Percentiles rank a stretch among this genome's conserved stretches.
These are phyloP conservation scores for Xylaria sp. DNA, from an alignment of 2,329 filamentous ascomycete species.

Conservation along the genomic window DNA sequence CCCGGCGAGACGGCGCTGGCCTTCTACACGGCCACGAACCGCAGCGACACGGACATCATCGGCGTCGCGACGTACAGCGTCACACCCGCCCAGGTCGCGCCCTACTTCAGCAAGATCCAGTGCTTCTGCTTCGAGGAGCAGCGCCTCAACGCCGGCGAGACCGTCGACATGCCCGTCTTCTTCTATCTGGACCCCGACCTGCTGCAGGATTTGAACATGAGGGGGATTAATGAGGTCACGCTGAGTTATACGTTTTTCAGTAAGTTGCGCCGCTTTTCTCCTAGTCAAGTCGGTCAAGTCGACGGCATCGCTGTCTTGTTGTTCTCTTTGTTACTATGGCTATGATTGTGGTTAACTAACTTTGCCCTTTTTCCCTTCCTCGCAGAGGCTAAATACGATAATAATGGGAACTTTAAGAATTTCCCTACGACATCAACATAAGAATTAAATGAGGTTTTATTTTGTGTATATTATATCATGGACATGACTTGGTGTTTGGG, in stretches of 20 bases:
- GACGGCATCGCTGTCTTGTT: neutral
- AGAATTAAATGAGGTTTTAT: neutral
- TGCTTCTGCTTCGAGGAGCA: constrained; percentile 99
- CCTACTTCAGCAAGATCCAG: constrained; percentile 99
- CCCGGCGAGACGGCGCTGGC: constrained; percentile 97
- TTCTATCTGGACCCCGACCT: constrained; percentile 99
- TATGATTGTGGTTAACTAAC: constrained; percentile 8
- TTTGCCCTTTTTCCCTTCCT: neutral
- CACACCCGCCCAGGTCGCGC: constrained; percentile 92
- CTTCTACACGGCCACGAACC: constrained; percentile 97
- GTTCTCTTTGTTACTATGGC: neutral
- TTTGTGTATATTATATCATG: constrained; percentile 28
- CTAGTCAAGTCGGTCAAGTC: neutral
- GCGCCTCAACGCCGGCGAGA: constrained; percentile 91
- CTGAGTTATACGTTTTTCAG: constrained; percentile 99
- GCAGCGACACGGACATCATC: constrained; percentile 90
- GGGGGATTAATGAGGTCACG: constrained; percentile 92
- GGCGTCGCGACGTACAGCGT: constrained; percentile 98
- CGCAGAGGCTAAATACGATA: constrained; percentile 84
- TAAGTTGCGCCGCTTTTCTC: constrained; percentile 59
- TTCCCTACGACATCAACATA: constrained; percentile 40
- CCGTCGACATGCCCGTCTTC: constrained; percentile 99
- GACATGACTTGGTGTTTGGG: neutral
- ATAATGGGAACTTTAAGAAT: constrained; percentile 74
- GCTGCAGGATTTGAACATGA: constrained; percentile 91